Evolutionary conservation across 176 grass and related monocot species (phyloP).

Genomic region (Aechmea fasciata): DNA sequence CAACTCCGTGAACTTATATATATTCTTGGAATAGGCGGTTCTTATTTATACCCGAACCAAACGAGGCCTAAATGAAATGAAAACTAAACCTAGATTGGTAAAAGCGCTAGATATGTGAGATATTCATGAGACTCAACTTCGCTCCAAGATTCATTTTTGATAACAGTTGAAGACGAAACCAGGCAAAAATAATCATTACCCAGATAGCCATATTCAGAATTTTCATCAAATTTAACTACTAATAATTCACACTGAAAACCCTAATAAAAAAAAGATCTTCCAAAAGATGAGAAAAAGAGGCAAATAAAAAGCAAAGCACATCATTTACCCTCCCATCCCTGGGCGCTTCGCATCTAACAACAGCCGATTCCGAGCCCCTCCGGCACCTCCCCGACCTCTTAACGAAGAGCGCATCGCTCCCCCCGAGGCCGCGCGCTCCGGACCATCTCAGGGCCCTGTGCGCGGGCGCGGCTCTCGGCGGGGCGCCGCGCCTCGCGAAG

Average conservation of each 20-base stretch:
- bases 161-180: too few relatives aligned
- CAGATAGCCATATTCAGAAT: not conserved
- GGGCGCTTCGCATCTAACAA: conserved; percentile 38
- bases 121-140: too few relatives aligned
- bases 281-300: not conserved
- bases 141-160: too few relatives aligned
- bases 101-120: too few relatives aligned
- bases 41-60: too few relatives aligned
- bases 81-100: too few relatives aligned
- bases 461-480: not conserved
- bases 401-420: conserved; percentile 1
- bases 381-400: conserved; percentile 14
- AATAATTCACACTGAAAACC: not conserved
- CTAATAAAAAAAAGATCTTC: too few relatives aligned
- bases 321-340: conserved; percentile 38
- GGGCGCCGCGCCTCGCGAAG: conserved; percentile 6
- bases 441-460: conserved; percentile 33
- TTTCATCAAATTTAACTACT: not conserved
- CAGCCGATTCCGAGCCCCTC: conserved; percentile 4
- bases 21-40: too few relatives aligned
- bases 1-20: too few relatives aligned
- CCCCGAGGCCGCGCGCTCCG: conserved; percentile 19
- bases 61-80: too few relatives aligned
- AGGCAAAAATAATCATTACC: not conserved
- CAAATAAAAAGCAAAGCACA: conserved; percentile 1